phyloP scores from a whole-genome alignment of 176 grass and related monocot genomes.

The Aegilops bicornis region DNA sequence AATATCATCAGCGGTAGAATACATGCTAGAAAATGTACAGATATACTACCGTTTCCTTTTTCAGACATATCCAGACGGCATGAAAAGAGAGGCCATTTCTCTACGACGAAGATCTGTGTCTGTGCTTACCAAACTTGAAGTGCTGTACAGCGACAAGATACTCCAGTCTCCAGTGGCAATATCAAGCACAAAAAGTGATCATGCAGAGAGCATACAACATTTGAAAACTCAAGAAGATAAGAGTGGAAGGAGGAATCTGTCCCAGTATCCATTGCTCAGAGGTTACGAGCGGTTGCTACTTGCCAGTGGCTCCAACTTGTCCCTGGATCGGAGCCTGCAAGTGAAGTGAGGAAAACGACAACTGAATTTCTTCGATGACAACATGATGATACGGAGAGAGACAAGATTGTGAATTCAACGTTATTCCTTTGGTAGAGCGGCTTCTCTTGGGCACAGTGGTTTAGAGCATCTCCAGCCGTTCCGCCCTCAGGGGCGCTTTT shows the following conservation, averaged over 20 bases:
- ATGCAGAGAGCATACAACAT: not conserved
- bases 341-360: not conserved
- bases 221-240: conserved; percentile 12
- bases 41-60: not conserved
- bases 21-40: not conserved
- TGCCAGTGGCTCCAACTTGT: conserved; percentile 15
- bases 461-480: too few species aligned
- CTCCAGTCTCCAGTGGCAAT: not conserved
- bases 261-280: not conserved
- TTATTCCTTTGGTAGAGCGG: too few species aligned
- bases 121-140: not conserved
- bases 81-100: too few species aligned
- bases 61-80: not conserved
- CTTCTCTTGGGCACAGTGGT: too few species aligned
- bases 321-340: not conserved
- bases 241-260: not conserved
- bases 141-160: conserved; percentile 7
- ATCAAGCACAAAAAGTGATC: not conserved
- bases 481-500: too few species aligned
- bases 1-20: not conserved
- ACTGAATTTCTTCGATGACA: conserved; percentile 9
- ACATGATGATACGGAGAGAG: not conserved
- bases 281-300: conserved; percentile 1
- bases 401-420: not conserved
- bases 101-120: too few species aligned